A percentile compares a stretch with the other conserved stretches of the same genome.
Evolutionary conservation across 805 yeast genomes (phyloP).

Genomic region (Lipomyces lipofer): DNA sequence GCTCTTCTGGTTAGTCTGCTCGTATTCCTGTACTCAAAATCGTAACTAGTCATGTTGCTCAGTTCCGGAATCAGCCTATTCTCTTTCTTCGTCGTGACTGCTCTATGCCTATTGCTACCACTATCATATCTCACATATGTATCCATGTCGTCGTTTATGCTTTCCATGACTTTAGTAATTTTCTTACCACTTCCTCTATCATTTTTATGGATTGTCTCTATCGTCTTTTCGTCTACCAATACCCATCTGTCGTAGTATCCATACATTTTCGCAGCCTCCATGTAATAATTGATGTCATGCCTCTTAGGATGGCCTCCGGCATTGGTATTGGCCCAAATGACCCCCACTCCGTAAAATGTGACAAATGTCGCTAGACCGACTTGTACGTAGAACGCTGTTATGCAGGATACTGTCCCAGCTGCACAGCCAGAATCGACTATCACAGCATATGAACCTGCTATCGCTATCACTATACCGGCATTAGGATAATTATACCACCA

Average conservation of each 20-base stretch:
- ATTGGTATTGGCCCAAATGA: background rate
- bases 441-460: too few relatives aligned
- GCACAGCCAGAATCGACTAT: background rate
- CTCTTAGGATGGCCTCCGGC: background rate
- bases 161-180: too few relatives aligned
- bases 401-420: background rate
- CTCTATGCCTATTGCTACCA: background rate
- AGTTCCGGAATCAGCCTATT: too few relatives aligned
- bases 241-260: background rate
- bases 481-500: background rate
- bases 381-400: background rate
- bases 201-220: too few relatives aligned
- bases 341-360: background rate
- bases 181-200: too few relatives aligned
- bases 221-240: background rate
- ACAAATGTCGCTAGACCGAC: background rate
- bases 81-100: too few relatives aligned
- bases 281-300: background rate
- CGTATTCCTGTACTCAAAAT: background rate
- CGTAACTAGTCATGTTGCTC: too few relatives aligned
- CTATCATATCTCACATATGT: background rate
- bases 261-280: background rate
- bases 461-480: background rate
- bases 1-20: background rate
- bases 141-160: too few relatives aligned